Evolutionary conservation across 2,329 filamentous ascomycete genomes (phyloP), one percentile per base, ranked within the genome.

Genomic region (Fusarium sp.): DNA sequence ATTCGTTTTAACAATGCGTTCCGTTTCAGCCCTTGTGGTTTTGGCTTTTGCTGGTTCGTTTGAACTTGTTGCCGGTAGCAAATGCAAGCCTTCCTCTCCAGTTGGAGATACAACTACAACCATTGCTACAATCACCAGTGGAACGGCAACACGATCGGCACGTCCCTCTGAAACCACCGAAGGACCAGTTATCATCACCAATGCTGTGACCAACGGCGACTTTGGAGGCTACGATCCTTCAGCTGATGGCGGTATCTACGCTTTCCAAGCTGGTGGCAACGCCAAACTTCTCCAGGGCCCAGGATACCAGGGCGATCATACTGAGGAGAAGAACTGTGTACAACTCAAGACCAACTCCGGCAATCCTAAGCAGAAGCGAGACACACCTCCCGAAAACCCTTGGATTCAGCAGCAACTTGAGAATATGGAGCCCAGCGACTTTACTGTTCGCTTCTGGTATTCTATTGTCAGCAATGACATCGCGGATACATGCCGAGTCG

Each of bases 391-490:
- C 4, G 57, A 68, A 5, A 57, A 57, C 20, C 61, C 71, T 3
- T 60, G 48, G 35, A 67, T 74, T 10, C 62, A 74, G 24, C 71
- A 74, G 39, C 24, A 63, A 24, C 64, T 74, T 11, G 53, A 63
- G 5, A 28, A 59, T 11, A 26, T 74, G 48, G 57, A 72, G 15
- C 55, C 60, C 2, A 65, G 37, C 26, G 64, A 68, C 6, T 74
- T 69, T 5, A 74, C 71, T 2, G 59, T 74, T n/a, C 69, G 67
- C 6, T 72, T 74, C 42, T 74, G 59, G 55, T 74, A 74, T 26
- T 29, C 42, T 2, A 31, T 74, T 5, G 23, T 71, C 7, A 43
- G 39, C 44, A 74, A 72, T 35, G 53, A 63, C 13, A 7, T 63
- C 15, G 62, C 38, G 3, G 24, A 71, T 24, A 72, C 71, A 23